Conservation (phyloP, 164 flowering plant genomes). For the Piper longum region DNA sequence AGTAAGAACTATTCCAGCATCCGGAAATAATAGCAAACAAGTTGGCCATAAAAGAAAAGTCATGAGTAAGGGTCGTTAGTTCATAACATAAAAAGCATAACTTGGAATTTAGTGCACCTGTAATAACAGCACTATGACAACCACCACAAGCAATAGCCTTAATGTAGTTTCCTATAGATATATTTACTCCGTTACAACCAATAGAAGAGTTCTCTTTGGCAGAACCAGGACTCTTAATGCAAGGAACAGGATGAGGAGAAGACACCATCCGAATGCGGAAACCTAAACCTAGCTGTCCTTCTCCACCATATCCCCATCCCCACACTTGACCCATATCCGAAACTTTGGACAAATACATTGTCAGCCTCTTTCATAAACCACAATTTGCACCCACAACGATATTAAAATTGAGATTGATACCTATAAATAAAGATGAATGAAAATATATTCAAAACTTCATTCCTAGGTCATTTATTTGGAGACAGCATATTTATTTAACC, state of each 20-base stretch:
- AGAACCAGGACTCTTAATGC: constrained; percentile 44
- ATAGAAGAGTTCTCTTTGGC: constrained; percentile 39
- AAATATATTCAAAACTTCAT: too few relatives aligned
- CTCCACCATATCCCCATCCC: constrained; percentile 99
- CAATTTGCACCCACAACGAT: background rate
- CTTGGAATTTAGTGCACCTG: constrained; percentile 36
- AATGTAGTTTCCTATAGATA: constrained; percentile 70
- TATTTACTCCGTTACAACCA: constrained; percentile 27
- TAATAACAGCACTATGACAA: constrained; percentile 81
- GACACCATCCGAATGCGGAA: constrained; percentile 89
- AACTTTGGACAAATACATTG: constrained; percentile 27
- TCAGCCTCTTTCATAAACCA: constrained; percentile 10
- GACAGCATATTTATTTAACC: background rate
- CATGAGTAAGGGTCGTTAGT: background rate
- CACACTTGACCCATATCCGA: constrained; percentile 98
- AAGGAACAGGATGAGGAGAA: constrained; percentile 87
- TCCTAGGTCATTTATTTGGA: background rate
- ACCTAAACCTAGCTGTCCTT: constrained; percentile 96
- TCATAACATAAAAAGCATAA: background rate
- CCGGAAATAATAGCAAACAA: constrained; percentile 18
- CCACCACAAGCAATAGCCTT: constrained; percentile 96
- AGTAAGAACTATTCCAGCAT: constrained; percentile 87
- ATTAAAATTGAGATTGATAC: background rate
- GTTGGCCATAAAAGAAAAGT: background rate
- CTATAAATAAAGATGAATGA: background rate